These are phyloP conservation scores for Sporothrix dimorphospora DNA, from an alignment of 2,329 filamentous ascomycete genomes.

Conservation along the genomic window DNA sequence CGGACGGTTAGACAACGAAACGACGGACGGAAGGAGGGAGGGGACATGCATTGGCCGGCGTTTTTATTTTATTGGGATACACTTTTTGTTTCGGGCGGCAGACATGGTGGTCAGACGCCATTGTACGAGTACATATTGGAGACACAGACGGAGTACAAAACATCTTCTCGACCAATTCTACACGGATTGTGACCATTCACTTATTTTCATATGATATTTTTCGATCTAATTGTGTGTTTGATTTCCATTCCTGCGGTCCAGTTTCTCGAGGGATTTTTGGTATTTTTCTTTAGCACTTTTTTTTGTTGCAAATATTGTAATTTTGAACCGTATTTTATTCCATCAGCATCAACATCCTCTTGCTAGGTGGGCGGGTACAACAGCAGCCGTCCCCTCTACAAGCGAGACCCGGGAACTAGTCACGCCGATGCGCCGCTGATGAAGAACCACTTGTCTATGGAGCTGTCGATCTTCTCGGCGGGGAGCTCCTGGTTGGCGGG, in stretches of 20 bases:
- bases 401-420: slow-evolving; percentile 29
- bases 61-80: slow-evolving; percentile 20
- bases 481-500: slow-evolving; percentile 77
- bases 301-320: background rate
- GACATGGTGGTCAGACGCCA: background rate
- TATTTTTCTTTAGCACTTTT: slow-evolving; percentile 8
- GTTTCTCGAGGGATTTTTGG: background rate
- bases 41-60: slow-evolving; percentile 24
- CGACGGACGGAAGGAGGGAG: background rate
- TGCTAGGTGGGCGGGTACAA: background rate
- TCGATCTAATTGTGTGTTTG: background rate
- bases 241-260: slow-evolving; percentile 3
- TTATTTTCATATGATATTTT: background rate
- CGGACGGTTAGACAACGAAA: slow-evolving; percentile 44
- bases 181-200: background rate
- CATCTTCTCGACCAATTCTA: background rate
- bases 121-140: slow-evolving; percentile 3
- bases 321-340: background rate
- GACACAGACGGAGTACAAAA: background rate
- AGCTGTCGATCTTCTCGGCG: slow-evolving; percentile 88
- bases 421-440: slow-evolving; percentile 94
- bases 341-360: background rate
- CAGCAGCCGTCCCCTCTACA: slow-evolving; percentile 23
- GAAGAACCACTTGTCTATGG: slow-evolving; percentile 99
- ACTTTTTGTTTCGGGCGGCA: slow-evolving; percentile 12